Base-by-base conservation (phyloP, 305 asterid genomes). In the Solanum hybrid region DNA sequence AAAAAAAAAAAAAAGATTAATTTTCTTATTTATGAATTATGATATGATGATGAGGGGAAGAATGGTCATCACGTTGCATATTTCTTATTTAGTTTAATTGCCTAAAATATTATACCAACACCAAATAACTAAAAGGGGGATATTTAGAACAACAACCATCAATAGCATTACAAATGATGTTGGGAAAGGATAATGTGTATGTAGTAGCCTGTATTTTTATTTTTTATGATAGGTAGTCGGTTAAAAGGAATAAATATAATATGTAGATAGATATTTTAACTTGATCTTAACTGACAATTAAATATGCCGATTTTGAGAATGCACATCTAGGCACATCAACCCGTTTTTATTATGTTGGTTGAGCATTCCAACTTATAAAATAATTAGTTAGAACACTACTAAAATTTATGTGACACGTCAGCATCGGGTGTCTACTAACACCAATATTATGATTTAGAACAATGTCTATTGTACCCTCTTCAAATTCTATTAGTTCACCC, bases 41-140 rank as follows among this genome's bases (percentile, higher is more conserved):
- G 34, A 6, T 37, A 6, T 22, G 57, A 24, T 35, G 20, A 26
- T 18, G 82, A 35, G 13, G 51, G 16, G 8, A 11, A 11, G 42
- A 76, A 78, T 78, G 33, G 31, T 79, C 6, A 22, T 79, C 85
- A 79, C 85, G 85, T 35, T 79, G 33, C 57, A 36, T 79, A 33
- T 76, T 33, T 76, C 40, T 33, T 33, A 33, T 76, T 76, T 76
- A 33, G 28, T 33, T 33, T 0, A 76, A 74, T 74, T 76, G n/a
- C 28, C 20, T 29, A 76, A 76, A 76, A 16, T 33, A 33, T 0
- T 35, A 0, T 0, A 29, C 11, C 26, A 33, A 77, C 4, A 5
- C 26, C 40, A 33, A 76, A 76, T 33, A 31, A 22, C 2, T 76
- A 31, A 76, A 20, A 14, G 1, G 0, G 5, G 37, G 37, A 74